Base-by-base conservation (phyloP, 352 stramenopile species). In the Phytophthora foliorum region DNA sequence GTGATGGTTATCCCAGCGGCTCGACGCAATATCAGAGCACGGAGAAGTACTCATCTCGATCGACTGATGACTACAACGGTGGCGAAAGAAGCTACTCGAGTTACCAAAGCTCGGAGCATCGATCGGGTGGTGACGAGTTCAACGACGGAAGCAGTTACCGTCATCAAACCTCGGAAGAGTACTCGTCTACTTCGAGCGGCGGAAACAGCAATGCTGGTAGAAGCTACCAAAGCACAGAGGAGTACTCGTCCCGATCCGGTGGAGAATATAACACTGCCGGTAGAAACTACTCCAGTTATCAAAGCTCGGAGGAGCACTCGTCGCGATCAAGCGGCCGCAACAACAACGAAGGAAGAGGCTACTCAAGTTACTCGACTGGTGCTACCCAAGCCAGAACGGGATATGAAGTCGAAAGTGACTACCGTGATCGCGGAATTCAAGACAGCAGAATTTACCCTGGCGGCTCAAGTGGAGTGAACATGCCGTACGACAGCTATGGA, bases 151-250 rank as follows among this genome's bases (percentile, higher is more conserved):
- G 17, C 17, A 45, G 38, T 17, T 45, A 22, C 38, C 38, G 14
- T 14, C 29, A 44, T 32, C 39, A 52, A 44, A 29, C 14, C 39
- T 61, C 39, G 2, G 54, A 61, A 22, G 57, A 52, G 31, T 41
- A 49, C 22, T 63, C 53, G 17, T 27, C 24, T 19, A 31, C 45
- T 5, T 41, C 57, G 1, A 14, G 34, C 16, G 57, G 19, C 22
- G 36, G 48, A 8, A 42, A 24, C 9, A 51, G 31, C 24, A 44
- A 52, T 13, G 57, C 25, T n/a, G 19, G n/a, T 14, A 38, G 45
- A 36, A 45, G 14, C 29, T 65, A 65, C 16, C 54, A 52, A 52
- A 29, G 14, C 39, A 52, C 54, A 2, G 54, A 61, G 16, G 57
- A 52, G 32, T 41, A 50, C 22, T 63, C 53, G 17, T 39, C 24